Percentiles rank a stretch among this genome's conserved stretches.
Evolutionary conservation across 75 land plant genomes (phyloP).

Genomic region (Selaginella tamariscina): DNA sequence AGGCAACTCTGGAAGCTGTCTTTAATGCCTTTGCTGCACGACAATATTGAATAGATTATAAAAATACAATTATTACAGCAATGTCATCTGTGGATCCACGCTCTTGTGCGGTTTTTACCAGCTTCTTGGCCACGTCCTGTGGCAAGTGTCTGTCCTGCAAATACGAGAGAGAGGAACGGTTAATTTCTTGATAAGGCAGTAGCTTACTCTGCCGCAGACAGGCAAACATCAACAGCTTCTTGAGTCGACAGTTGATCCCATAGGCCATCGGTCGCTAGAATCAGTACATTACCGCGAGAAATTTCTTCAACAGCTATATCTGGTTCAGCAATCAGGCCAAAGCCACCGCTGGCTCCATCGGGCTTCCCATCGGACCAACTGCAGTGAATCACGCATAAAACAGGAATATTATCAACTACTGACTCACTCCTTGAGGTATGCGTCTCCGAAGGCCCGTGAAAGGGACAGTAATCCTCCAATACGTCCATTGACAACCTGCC

Average conservation of each 20-base stretch:
- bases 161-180: background rate
- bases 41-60: conserved; percentile 7
- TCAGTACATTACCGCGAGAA: conserved; percentile 30
- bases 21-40: conserved; percentile 71
- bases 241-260: conserved; percentile 34
- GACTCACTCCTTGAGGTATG: conserved; percentile 33
- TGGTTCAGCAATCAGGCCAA: conserved; percentile 40
- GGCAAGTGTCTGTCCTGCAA: conserved; percentile 12
- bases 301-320: conserved; percentile 32
- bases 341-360: conserved; percentile 42
- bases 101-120: conserved; percentile 31
- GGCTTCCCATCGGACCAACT: conserved; percentile 41
- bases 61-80: conserved; percentile 23
- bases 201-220: too few species aligned
- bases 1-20: conserved; percentile 63
- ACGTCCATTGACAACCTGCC: too few species aligned
- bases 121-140: conserved; percentile 22
- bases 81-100: conserved; percentile 39
- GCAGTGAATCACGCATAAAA: background rate
- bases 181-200: conserved; percentile 23
- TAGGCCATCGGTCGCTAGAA: conserved; percentile 41
- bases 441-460: conserved; percentile 46
- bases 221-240: conserved; percentile 39
- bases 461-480: conserved; percentile 38
- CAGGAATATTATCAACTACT: background rate